Base-by-base conservation (phyloP, 129 eudicot genomes). In the Silybum marianum region DNA sequence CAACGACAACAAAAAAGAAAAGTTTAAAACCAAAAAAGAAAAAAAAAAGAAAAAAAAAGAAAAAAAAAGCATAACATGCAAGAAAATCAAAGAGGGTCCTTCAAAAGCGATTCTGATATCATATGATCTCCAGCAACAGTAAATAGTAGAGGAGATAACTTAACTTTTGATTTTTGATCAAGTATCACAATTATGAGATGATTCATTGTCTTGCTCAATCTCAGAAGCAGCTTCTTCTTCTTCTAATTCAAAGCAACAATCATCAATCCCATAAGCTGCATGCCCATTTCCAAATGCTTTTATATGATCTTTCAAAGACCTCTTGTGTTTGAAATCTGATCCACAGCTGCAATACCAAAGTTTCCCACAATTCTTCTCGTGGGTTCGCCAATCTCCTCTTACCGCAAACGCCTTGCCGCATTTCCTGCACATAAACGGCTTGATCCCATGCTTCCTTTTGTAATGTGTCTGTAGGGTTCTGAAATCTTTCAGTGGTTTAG, bases 401-500 rank as follows among this genome's bases (percentile, higher is more conserved):
- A 93, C 98, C 1, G 98, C 96, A 67, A 93, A 93, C 5, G 96
- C 92, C 76, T 93, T 93, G 21, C 93, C 92, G 63, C 98, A 93
- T 85, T 91, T 93, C 75, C 96, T 70, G 77, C 98, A 93, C 89
- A 88, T 82, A 73, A 93, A 93, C 1, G 98, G 96, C 89, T 93
- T 93, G 70, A 90, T 89, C 23, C 98, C 96, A 38, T 91, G 98
- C 88, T 93, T 93, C 80, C 98, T 88, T 60, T 93, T 93, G 91
- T 93, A 93, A 75, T 93, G 98, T 0, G 98, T 93, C 79, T 93
- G 98, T 73, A 93, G 97, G 84, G 98, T 93, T 84, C 97, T 74
- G 90, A 93, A 93, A 69, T 93, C 98, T 79, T 93, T 93, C 26
- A 93, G 92, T 7, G 98, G 97, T 42, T 93, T 93, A 12, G 98